Percentiles rank a stretch among this genome's conserved stretches.
Conservation (phyloP, 495 filamentous ascomycete genomes). For the Achaetomiella virescens region DNA sequence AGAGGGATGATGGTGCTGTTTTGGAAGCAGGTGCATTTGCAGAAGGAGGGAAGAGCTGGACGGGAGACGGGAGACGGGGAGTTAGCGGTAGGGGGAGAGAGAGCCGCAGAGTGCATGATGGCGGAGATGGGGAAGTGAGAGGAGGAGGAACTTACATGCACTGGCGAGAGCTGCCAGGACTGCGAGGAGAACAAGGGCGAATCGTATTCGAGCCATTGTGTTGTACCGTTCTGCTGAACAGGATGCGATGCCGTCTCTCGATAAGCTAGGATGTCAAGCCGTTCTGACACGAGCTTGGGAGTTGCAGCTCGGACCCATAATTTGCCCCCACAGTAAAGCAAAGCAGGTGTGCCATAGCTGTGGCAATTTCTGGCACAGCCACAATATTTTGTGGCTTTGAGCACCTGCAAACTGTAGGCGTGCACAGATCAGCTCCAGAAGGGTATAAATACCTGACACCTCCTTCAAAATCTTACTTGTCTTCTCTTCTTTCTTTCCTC, state of each 20-base stretch:
- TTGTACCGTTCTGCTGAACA: background rate
- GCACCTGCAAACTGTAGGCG: constrained; percentile 5
- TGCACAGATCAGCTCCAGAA: constrained; percentile 18
- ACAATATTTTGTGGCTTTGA: background rate
- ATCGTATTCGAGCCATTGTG: constrained; percentile 31
- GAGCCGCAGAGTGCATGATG: background rate
- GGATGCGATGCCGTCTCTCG: background rate
- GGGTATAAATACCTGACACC: constrained; percentile 10
- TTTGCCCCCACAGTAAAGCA: background rate
- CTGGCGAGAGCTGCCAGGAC: constrained; percentile 27
- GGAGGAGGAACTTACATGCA: constrained; percentile 29
- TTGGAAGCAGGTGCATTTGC: constrained; percentile 93
- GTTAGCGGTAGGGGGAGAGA: background rate
- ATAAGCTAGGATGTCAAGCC: background rate
- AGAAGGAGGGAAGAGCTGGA: constrained; percentile 71
- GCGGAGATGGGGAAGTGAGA: background rate
- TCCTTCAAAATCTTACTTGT: constrained; percentile 11
- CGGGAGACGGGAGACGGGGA: constrained; percentile 15
- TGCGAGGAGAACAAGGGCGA: constrained; percentile 25
- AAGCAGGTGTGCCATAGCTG: too few species aligned
- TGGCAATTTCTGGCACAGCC: background rate
- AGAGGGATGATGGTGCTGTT: constrained; percentile 88
- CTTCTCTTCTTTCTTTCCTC: constrained; percentile 24
- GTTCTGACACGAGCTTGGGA: background rate
- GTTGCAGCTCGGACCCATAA: background rate